Base-by-base conservation (phyloP, 176 grass and related monocot genomes). In the Rhynchospora tenuis region DNA sequence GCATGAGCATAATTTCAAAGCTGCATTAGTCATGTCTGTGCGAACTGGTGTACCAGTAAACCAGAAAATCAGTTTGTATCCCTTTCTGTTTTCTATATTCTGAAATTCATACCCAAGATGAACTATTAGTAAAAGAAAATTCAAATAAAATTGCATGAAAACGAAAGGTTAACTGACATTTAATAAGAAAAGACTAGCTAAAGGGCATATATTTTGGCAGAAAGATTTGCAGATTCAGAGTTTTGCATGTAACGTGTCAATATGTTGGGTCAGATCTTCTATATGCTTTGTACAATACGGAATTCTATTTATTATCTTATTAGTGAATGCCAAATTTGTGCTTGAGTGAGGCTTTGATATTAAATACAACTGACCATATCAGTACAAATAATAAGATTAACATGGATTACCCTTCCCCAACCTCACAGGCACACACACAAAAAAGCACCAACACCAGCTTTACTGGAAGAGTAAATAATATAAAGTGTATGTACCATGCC, bases 51-150 rank as follows among this genome's bases (percentile, higher is more conserved):
- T 42, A 64, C 45, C 17, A 79, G 64, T 85, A 75, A 59, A 27
- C 14, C 54, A 83, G 64, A 84, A 71, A 26, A 86, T 87, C 44
- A 98, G 86, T 31, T 90, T 91, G 73, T 98, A 98, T 9, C 79
- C 51, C 76, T 93, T 93, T 60, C 87, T 84, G 65, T 93, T 78
- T 86, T 98, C 92, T 84, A 98, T 90, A 76, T 95, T 98, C 91
- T 98, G 84, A 26, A 84, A 89, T 73, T 23, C 74, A 61, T 6
- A 91, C 83, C 26, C 89, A 38, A 71, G 43, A 70, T 68, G 42
- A 23, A 82, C 4, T 74, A 9, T 81, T 23, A 31, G 85, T 23
- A 75, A 80, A 24, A 69, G 29, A 51, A 58, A 26, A 50, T 1
- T 59, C 61, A 43, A 48, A 84, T 56, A 16, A 5, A 85, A 64